A percentile compares a stretch with the other conserved stretches of the same genome.
These are phyloP conservation scores for Nothomitra cinnamomea DNA, from an alignment of 2,329 filamentous ascomycete species.

Conservation along the genomic window DNA sequence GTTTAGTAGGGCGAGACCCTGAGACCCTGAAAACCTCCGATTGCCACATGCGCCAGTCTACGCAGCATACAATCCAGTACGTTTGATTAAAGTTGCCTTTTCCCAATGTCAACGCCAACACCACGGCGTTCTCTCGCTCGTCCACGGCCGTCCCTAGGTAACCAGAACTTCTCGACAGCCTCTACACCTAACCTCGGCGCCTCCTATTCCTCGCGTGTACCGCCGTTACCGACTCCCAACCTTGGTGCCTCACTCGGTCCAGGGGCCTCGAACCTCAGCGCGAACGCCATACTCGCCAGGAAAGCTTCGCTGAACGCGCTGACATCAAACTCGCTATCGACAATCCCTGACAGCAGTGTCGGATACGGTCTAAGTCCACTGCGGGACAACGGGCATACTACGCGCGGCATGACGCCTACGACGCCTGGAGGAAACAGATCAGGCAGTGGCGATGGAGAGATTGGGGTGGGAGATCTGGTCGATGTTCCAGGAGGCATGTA, in stretches of 20 bases:
- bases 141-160: constrained; percentile 17
- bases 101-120: constrained; percentile 8
- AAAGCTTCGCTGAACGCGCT: constrained; percentile 58
- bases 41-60: neutral
- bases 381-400: constrained; percentile 24
- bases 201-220: constrained; percentile 16
- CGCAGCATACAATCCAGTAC: neutral
- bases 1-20: neutral
- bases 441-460: constrained; percentile 24
- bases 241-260: neutral
- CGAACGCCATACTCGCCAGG: constrained; percentile 31
- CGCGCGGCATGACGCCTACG: constrained; percentile 29
- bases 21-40: neutral
- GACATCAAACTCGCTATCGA: constrained; percentile 43
- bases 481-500: constrained; percentile 90
- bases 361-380: constrained; percentile 43
- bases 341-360: constrained; percentile 49
- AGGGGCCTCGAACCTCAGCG: constrained; percentile 10
- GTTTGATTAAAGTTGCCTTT: constrained; percentile 1
- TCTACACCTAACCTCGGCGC: constrained; percentile 39
- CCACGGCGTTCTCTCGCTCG: constrained; percentile 18
- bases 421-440: constrained; percentile 17
- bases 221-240: constrained; percentile 5
- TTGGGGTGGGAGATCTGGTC: constrained; percentile 66
- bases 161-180: constrained; percentile 26